Evolutionary conservation across 768 basidiomycete species (phyloP), one percentile per base, ranked within the genome.

Genomic region (Kwoniella heveanensis): DNA sequence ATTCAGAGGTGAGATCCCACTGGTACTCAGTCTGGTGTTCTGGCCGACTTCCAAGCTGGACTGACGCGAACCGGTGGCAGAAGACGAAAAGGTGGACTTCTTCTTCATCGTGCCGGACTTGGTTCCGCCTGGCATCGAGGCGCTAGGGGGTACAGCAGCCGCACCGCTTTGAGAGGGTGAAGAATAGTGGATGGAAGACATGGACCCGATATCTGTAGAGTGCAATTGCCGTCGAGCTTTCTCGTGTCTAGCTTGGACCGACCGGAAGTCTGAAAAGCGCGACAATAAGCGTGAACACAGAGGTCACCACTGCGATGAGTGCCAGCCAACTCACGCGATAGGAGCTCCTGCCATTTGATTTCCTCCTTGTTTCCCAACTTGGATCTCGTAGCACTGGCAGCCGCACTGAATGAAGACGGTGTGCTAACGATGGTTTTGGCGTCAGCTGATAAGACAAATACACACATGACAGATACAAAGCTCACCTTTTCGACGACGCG

Each of bases 331-430:
- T 66, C 55, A 79, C 77, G 96, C 3, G 85, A 84, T 10, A 98
- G 85, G 0, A 99, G 84, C 65, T 98, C 96, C 74, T 88, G 88
- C 96, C 96, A 99, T 77, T 96, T 97, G 77, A 99, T 96, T 57
- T 96, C 92, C 47, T 91, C 92, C 25, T 90, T 85, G 2, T 84
- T 84, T 29, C 86, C 83, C 0, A 88, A 74, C 78, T 95, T 95
- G 2, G 91, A 89, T 24, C 92, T 86, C 21, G 87, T 83, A 1
- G 87, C 75, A 10, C 66, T 61, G 9, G 72, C 56, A 55, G 58
- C 64, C 22, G 69, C 57, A n/a, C 62, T 54, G 59, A 69, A 72
- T n/a, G 64, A 67, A n/a, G 44, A 49, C 15, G 59, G 13, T 2
- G 58, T 55, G 44, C 52, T 57, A 30, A 30, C 61, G 3, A 24